Evolutionary conservation across 169 alveolate genomes (phyloP).

Genomic region (Plasmodium knowlesi): DNA sequence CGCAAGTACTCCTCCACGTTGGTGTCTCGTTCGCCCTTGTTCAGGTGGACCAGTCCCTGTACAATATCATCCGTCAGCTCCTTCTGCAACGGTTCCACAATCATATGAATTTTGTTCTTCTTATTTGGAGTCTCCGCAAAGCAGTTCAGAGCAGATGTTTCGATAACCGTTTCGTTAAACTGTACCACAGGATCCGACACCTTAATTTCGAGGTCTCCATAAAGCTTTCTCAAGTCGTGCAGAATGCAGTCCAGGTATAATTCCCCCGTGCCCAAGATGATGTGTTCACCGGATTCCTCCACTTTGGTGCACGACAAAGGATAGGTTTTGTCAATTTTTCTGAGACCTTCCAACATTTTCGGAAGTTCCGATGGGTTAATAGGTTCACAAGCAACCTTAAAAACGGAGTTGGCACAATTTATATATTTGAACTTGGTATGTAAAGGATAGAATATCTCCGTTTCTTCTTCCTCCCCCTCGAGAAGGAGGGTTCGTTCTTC

Average conservation of each 20-base stretch:
- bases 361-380: constrained; percentile 98
- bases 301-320: constrained; percentile 95
- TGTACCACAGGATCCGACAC: constrained; percentile 96
- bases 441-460: constrained; percentile 91
- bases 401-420: constrained; percentile 77
- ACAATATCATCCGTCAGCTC: constrained; percentile 92
- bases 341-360: constrained; percentile 98
- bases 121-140: constrained; percentile 97
- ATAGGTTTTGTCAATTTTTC: constrained; percentile 94
- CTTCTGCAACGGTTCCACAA: constrained; percentile 96
- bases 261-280: constrained; percentile 99
- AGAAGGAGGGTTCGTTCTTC: background rate
- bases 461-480: constrained; percentile 83
- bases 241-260: constrained; percentile 97
- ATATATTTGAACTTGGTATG: constrained; percentile 65
- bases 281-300: constrained; percentile 99
- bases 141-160: constrained; percentile 96
- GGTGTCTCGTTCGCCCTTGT: constrained; percentile 8
- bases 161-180: constrained; percentile 97
- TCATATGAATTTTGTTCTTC: constrained; percentile 93
- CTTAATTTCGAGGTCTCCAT: constrained; percentile 98
- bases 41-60: constrained; percentile 85
- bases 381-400: constrained; percentile 97
- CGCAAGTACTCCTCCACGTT: constrained; percentile 32
- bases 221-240: constrained; percentile 97